Percentiles rank a stretch among this genome's conserved stretches.
Evolutionary conservation across 2,329 filamentous ascomycete genomes (phyloP).

Genomic region (Neofusicoccum parvum): DNA sequence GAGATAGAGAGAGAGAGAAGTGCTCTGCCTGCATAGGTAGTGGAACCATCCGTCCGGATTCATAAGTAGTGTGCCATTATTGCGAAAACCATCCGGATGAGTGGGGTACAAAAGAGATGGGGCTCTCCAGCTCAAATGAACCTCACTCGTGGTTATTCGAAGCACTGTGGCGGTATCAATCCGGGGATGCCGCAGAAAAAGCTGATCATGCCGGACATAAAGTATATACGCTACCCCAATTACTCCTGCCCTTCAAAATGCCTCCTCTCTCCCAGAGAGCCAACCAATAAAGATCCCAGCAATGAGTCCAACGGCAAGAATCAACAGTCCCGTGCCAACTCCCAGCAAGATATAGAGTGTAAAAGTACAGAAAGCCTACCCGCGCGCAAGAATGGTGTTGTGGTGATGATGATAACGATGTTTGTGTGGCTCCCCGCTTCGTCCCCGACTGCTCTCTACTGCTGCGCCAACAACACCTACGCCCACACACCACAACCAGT

Average conservation of each 20-base stretch:
- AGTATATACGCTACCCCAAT: constrained; percentile 9
- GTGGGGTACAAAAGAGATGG: no score
- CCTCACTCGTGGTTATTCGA: no score
- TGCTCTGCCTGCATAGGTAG: no score
- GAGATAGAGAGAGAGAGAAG: no score
- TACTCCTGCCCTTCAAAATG: constrained; percentile 2
- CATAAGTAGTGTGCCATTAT: no score
- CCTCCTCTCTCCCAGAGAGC: constrained; percentile 1
- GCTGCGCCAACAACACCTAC: constrained; percentile 16
- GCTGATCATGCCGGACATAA: neutral
- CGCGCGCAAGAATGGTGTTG: neutral
- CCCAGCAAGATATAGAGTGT: constrained; percentile 6
- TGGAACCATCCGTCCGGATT: no score
- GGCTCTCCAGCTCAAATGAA: no score
- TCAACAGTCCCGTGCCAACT: neutral
- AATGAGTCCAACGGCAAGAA: neutral
- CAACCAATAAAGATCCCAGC: neutral
- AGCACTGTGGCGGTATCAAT: no score
- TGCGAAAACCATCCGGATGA: no score
- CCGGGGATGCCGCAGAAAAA: neutral
- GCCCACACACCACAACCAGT: constrained; percentile 2
- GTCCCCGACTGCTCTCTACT: constrained; percentile 2
- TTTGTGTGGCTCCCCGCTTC: neutral
- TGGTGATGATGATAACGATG: constrained; percentile 4
- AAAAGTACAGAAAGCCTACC: constrained; percentile 17